phyloP scores from a whole-genome alignment of 257 asterid genomes.

The Capsicum chinense region DNA sequence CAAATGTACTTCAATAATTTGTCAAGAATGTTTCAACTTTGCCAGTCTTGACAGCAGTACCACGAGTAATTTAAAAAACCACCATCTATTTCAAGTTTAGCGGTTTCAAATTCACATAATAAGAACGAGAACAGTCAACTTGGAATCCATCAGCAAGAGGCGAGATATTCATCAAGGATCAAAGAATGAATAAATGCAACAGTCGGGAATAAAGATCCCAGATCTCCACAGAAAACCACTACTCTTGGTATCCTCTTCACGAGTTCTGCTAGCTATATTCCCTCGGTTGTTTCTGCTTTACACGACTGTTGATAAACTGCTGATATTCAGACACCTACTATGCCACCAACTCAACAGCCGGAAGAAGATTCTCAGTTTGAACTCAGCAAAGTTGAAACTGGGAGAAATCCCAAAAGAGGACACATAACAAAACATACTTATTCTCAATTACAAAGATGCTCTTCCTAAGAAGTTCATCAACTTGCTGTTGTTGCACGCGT shows the following conservation, averaged over 20 bases:
- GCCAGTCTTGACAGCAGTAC: not conserved
- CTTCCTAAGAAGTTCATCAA: conserved; percentile 33
- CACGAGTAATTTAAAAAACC: not conserved
- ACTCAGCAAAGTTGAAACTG: conserved; percentile 35
- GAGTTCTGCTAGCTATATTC: conserved; percentile 47
- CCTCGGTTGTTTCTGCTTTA: conserved; percentile 41
- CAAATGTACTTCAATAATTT: not conserved
- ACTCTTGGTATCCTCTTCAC: conserved; percentile 40
- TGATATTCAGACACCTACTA: conserved; percentile 37
- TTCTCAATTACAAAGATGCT: conserved; percentile 33
- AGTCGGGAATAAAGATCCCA: conserved; percentile 29
- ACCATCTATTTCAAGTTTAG: conserved; percentile 5
- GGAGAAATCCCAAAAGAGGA: conserved; percentile 33
- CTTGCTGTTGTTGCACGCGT: conserved; percentile 45
- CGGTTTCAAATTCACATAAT: conserved; percentile 20
- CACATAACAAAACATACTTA: conserved; percentile 26
- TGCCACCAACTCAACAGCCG: conserved; percentile 31
- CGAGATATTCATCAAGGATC: not conserved
- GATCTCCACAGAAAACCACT: conserved; percentile 37
- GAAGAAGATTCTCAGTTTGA: conserved; percentile 25
- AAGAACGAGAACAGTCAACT: not conserved
- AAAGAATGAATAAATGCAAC: conserved; percentile 26
- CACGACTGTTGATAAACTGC: conserved; percentile 36
- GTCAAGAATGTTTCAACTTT: not conserved
- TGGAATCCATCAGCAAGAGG: conserved; percentile 1